Evolutionary conservation across 345 rosid species (phyloP), one percentile per base, ranked within the genome.

Genomic region (Boechera divaricarpa): DNA sequence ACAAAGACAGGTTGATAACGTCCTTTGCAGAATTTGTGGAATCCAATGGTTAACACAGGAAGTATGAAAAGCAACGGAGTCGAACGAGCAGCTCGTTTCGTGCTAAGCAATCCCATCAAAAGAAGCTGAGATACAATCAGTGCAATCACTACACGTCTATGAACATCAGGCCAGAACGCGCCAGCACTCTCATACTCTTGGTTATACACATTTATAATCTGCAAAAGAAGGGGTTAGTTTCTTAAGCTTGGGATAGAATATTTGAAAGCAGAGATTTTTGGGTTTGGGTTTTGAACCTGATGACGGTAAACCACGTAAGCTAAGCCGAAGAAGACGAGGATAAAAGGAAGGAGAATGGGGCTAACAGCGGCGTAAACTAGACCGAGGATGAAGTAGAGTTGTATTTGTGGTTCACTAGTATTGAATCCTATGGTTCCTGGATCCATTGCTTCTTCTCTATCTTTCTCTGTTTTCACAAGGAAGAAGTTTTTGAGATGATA

Each of bases 101-200:
- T 90, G 86, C 97, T 94, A 38, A 94, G 78, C 63, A 94, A 75
- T 44, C 97, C 97, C 97, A 94, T 80, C 7, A 92, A 69, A 9
- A 90, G 86, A 64, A 92, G 83, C 77, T 92, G 98, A 0, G 97
- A 94, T 68, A 92, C 89, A 32, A 90, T 68, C 31, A 89, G 56
- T 18, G 98, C 97, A 26, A 81, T 70, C 51, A 92, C 64, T 38
- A 92, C 86, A 63, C 98, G 95, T 45, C 90, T 80, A 64, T 91
- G 98, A 60, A 94, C 90, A 71, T 89, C 94, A 4, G 98, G 98
- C 98, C 98, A 94, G 84, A 90, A 94, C 13, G 98, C 89, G 39
- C 92, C 97, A 26, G 88, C 98, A 74, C 97, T 90, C 84, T 94
- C 97, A 5, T 94, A 94, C 79, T 88, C 91, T 79, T 94, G 97